Conservation (phyloP, 208 protist genomes). For the Acanthamoeba castellanii region DNA sequence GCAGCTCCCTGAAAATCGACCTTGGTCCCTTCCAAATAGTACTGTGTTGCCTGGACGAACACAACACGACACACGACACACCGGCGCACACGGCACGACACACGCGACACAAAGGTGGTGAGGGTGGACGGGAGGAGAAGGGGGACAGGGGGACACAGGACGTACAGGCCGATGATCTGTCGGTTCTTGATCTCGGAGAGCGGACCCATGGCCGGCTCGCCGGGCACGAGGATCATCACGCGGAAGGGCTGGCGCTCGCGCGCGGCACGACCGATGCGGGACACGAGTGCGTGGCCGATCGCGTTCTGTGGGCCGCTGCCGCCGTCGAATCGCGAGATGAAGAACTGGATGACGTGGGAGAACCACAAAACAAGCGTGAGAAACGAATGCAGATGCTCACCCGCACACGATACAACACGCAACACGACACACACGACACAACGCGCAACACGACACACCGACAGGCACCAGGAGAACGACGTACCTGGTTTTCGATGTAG, state of each 20-base stretch:
- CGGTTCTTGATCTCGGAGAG: slow-evolving; percentile 37
- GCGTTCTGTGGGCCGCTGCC: slow-evolving; percentile 70
- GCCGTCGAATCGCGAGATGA: slow-evolving; percentile 14
- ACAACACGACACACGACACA: not conserved
- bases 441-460: not conserved
- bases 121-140: not conserved
- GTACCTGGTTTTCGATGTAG: slow-evolving; percentile 87
- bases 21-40: slow-evolving; percentile 34
- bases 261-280: slow-evolving; percentile 74
- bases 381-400: not conserved
- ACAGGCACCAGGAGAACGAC: not conserved
- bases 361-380: not conserved
- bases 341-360: not conserved
- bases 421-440: not conserved
- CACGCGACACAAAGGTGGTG: not conserved
- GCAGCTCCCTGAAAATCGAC: slow-evolving; percentile 48
- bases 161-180: slow-evolving; percentile 71
- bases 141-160: not conserved
- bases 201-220: slow-evolving; percentile 73
- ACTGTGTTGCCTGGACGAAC: slow-evolving; percentile 43
- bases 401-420: not conserved
- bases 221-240: slow-evolving; percentile 78
- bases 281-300: slow-evolving; percentile 78
- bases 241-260: slow-evolving; percentile 64
- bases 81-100: too few relatives aligned